phyloP scores from a whole-genome alignment of 2,329 filamentous ascomycete genomes.

The Penicillium frequentans region DNA sequence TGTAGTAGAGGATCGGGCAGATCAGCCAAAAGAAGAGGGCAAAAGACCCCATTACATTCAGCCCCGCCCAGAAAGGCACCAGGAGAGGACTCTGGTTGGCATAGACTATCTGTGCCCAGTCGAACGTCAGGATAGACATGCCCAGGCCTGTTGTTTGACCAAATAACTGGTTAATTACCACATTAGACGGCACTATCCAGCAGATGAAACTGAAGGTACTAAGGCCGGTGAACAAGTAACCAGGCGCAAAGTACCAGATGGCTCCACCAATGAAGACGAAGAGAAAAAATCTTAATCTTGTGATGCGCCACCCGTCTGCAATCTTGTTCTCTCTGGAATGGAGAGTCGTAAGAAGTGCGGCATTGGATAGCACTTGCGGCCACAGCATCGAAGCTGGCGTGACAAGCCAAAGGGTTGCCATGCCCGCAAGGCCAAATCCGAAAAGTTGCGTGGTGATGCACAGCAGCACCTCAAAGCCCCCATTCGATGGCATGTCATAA shows the following conservation, averaged over 20 bases:
- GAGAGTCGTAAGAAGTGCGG: conserved; percentile 46
- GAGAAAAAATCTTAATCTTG: conserved; percentile 39
- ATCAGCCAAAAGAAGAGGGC: conserved; percentile 47
- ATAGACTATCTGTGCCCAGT: conserved; percentile 72
- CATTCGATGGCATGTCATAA: conserved; percentile 59
- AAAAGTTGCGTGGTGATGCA: conserved; percentile 63
- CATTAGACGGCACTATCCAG: conserved; percentile 68
- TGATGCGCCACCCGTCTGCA: conserved; percentile 45
- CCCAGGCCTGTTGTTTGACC: conserved; percentile 68
- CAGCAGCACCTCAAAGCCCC: conserved; percentile 61
- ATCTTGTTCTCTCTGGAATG: conserved; percentile 34
- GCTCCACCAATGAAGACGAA: conserved; percentile 33
- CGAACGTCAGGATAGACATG: conserved; percentile 69
- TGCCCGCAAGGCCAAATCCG: conserved; percentile 63
- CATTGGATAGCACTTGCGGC: conserved; percentile 57
- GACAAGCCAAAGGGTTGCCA: conserved; percentile 59
- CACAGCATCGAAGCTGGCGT: conserved; percentile 65
- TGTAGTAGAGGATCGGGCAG: conserved; percentile 46
- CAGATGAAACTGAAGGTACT: conserved; percentile 70
- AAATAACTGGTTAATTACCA: conserved; percentile 71
- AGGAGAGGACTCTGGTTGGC: conserved; percentile 68
- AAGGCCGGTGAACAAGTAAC: conserved; percentile 67
- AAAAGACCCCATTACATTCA: conserved; percentile 47
- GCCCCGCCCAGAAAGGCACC: conserved; percentile 55
- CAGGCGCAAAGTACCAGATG: conserved; percentile 51